A percentile compares a stretch with the other conserved stretches of the same genome.
Conservation (phyloP, 352 stramenopile genomes). For the Elongisporangium prolatum region DNA sequence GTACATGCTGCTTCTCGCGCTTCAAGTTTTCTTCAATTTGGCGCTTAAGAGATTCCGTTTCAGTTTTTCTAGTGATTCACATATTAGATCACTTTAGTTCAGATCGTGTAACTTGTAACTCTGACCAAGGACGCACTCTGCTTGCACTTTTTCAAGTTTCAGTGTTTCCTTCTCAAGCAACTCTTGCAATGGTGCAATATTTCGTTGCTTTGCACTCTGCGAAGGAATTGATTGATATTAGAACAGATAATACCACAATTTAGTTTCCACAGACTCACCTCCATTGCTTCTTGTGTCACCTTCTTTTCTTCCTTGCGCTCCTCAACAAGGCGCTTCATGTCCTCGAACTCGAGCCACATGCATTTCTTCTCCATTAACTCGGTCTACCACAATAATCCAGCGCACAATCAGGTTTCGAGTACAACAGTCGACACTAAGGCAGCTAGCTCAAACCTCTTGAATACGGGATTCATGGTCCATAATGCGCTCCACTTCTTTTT, state of each 20-base stretch:
- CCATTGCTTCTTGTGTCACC: slow-evolving; percentile 57
- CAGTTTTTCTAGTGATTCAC: slow-evolving; percentile 29
- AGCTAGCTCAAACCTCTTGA: slow-evolving; percentile 43
- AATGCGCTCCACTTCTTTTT: slow-evolving; percentile 84
- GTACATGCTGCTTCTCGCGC: slow-evolving; percentile 50
- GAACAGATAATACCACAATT: not conserved
- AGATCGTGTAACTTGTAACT: not conserved
- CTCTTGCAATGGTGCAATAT: slow-evolving; percentile 58
- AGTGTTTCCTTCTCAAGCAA: slow-evolving; percentile 64
- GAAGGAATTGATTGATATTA: not conserved
- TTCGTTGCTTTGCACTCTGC: slow-evolving; percentile 62
- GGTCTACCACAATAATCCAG: slow-evolving; percentile 33
- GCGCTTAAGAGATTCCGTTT: slow-evolving; percentile 42
- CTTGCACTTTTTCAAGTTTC: slow-evolving; percentile 55
- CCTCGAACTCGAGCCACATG: slow-evolving; percentile 81
- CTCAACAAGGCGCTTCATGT: slow-evolving; percentile 64
- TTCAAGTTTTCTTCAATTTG: slow-evolving; percentile 60
- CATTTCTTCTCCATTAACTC: slow-evolving; percentile 85
- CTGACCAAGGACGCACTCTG: slow-evolving; percentile 30
- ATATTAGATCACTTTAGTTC: no score
- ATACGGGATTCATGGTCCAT: slow-evolving; percentile 75
- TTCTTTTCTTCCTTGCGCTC: slow-evolving; percentile 67
- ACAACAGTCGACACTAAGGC: not conserved
- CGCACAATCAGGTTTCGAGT: not conserved
- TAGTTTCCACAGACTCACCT: slow-evolving; percentile 21